phyloP scores from a whole-genome alignment of 2,329 filamentous ascomycete genomes.

The Fusarium sp. region DNA sequence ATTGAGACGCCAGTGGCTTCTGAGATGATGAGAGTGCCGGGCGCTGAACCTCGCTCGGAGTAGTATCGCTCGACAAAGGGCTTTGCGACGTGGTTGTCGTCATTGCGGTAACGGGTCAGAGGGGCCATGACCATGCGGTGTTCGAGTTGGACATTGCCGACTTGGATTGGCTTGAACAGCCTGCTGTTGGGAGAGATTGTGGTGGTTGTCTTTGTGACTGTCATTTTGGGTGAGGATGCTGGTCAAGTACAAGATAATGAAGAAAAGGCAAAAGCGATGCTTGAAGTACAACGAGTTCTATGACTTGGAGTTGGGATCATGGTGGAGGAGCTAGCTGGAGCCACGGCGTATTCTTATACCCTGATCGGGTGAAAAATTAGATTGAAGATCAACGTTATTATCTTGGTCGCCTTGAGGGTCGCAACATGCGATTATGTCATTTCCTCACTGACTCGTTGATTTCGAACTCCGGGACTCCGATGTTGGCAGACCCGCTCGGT shows the following conservation, averaged over 20 bases:
- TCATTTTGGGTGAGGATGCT: conserved; percentile 6
- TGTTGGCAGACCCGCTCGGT: not conserved
- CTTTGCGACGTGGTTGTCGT: conserved; percentile 49
- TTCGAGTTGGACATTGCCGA: conserved; percentile 31
- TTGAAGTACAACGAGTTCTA: not conserved
- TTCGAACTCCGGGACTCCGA: conserved; percentile 15
- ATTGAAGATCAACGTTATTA: not conserved
- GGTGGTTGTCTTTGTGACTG: not conserved
- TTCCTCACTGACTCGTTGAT: not conserved
- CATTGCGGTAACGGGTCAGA: conserved; percentile 60
- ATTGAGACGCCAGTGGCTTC: conserved; percentile 44
- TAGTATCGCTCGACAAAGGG: conserved; percentile 44
- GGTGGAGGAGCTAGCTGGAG: not conserved
- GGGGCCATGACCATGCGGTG: conserved; percentile 41
- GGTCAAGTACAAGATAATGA: not conserved
- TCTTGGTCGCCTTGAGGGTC: not conserved
- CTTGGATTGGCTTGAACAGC: conserved; percentile 38
- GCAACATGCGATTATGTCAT: not conserved
- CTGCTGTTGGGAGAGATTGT: conserved; percentile 21
- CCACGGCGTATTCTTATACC: not conserved
- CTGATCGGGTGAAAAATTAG: not conserved
- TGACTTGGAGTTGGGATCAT: not conserved
- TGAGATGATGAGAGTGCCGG: conserved; percentile 53
- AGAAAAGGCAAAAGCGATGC: not conserved
- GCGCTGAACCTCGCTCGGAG: conserved; percentile 49